Evolutionary conservation across 176 grass and related monocot genomes (phyloP).

Genomic region (Raddia guianensis): DNA sequence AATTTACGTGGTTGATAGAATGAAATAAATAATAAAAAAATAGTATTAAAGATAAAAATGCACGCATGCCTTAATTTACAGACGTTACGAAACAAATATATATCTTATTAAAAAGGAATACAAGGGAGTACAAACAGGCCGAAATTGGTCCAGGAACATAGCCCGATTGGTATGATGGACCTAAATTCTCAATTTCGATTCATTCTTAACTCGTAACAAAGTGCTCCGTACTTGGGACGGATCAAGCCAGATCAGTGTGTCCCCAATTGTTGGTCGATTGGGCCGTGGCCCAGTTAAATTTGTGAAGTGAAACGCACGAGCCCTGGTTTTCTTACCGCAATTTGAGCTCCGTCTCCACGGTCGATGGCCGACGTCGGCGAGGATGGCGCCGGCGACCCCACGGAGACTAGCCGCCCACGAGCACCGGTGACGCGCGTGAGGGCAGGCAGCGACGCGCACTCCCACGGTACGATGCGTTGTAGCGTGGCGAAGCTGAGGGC

Average conservation of each 20-base stretch:
- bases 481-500: not conserved
- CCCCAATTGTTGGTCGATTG: not conserved
- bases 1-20: too few species aligned
- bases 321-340: not conserved
- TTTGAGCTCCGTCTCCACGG: too few species aligned
- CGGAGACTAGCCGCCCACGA: not conserved
- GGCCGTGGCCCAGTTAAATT: not conserved
- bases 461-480: not conserved
- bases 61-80: too few species aligned
- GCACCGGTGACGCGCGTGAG: not conserved
- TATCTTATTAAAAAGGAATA: too few species aligned
- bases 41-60: too few species aligned
- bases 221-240: not conserved
- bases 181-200: too few species aligned
- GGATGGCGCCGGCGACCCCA: not conserved
- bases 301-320: not conserved
- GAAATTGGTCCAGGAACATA: too few species aligned
- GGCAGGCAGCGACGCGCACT: not conserved
- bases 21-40: too few species aligned
- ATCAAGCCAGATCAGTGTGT: not conserved
- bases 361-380: not conserved
- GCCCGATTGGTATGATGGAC: too few species aligned
- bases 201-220: not conserved
- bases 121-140: too few species aligned
- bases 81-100: too few species aligned